Percentiles rank a stretch among this genome's conserved stretches.
These are phyloP conservation scores for Cercospora sp. DNA, from an alignment of 2,329 filamentous ascomycete genomes.

Conservation along the genomic window DNA sequence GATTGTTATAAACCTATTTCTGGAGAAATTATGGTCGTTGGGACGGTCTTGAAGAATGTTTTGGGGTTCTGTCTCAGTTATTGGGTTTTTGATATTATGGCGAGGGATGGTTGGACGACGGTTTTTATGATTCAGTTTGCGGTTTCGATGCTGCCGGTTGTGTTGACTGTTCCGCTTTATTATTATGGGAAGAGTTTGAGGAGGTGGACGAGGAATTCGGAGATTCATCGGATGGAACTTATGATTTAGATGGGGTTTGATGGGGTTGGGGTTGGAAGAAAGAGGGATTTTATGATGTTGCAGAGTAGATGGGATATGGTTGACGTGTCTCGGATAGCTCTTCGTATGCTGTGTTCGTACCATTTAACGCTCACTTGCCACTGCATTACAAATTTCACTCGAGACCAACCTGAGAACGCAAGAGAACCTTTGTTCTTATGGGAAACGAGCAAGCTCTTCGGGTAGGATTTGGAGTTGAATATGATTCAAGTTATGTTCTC, in stretches of 20 bases:
- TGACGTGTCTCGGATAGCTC: too few relatives aligned
- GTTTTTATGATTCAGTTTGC: slow-evolving; percentile 50
- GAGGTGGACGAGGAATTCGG: slow-evolving; percentile 12
- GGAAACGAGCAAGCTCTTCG: too few relatives aligned
- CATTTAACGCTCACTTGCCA: too few relatives aligned
- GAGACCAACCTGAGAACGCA: too few relatives aligned
- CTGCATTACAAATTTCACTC: too few relatives aligned
- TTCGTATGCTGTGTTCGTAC: too few relatives aligned
- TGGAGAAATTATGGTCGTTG: slow-evolving; percentile 49
- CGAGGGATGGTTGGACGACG: slow-evolving; percentile 42
- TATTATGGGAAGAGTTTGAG: slow-evolving; percentile 43
- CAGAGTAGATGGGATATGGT: too few relatives aligned
- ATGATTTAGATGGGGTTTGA: slow-evolving; percentile 8
- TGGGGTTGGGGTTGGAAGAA: too few relatives aligned
- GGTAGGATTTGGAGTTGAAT: too few relatives aligned
- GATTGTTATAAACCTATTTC: slow-evolving; percentile 51
- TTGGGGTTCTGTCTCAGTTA: slow-evolving; percentile 47
- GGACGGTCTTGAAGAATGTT: slow-evolving; percentile 49
- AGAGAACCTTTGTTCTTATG: too few relatives aligned
- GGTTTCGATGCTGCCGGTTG: slow-evolving; percentile 42
- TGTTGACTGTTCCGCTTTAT: slow-evolving; percentile 45
- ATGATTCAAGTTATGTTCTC: too few relatives aligned
- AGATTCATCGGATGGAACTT: slow-evolving; percentile 11
- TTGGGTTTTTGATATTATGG: slow-evolving; percentile 45
- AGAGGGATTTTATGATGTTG: background rate